phyloP scores from a whole-genome alignment of 2,329 filamentous ascomycete species.

The Pestalotiopsis sp. region DNA sequence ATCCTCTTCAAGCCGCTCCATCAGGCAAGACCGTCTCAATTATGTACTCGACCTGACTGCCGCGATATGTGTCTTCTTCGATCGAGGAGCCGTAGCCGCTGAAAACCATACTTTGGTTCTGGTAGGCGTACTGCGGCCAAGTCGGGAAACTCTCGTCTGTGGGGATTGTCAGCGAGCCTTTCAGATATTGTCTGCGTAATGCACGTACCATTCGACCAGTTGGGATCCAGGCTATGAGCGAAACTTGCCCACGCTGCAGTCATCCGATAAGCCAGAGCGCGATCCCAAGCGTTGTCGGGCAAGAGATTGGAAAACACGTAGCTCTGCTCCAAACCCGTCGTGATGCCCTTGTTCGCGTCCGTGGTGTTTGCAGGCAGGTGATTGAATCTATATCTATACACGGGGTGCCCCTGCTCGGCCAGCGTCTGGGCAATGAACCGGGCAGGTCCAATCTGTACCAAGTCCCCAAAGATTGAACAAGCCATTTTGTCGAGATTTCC shows the following conservation, averaged over 20 bases:
- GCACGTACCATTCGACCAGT: background rate
- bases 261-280: background rate
- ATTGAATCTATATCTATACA: background rate
- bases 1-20: background rate
- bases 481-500: background rate
- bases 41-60: background rate
- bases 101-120: background rate
- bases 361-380: background rate
- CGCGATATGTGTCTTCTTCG: background rate
- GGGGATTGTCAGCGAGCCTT: background rate
- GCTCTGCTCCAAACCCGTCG: background rate
- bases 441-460: background rate
- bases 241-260: background rate
- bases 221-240: background rate
- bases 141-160: background rate
- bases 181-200: background rate
- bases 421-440: background rate
- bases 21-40: background rate
- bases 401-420: background rate
- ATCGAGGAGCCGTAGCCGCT: background rate
- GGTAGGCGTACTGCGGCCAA: background rate
- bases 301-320: background rate
- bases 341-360: background rate
- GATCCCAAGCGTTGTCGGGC: background rate
- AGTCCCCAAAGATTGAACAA: background rate